Evolutionary conservation across 805 yeast species (phyloP), one percentile per base, ranked within the genome.

Genomic region (Candida loeiensis): DNA sequence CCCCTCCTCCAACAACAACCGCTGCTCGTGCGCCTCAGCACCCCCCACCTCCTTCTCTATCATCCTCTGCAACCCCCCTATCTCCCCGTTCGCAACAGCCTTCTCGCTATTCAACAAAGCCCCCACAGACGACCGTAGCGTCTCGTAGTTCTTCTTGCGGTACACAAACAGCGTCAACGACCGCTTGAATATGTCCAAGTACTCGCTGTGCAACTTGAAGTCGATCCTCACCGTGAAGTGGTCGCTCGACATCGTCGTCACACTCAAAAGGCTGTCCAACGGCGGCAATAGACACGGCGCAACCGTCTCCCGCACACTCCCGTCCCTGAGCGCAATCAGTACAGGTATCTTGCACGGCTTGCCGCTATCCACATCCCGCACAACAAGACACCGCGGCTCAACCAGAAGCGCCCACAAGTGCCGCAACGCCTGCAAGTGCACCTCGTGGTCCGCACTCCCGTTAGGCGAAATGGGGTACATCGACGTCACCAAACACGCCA

Each of bases 381-480:
- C 73, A 4, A 85, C 74, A n/a, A 93, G 63, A 56, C 96, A 88
- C 43, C 96, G 66, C 2, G 83, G 83, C 48, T 82, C 89, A 4
- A 84, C 82, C 0, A 95, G 77, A 45, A 93, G 62, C 1, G 89
- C 83, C 97, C 98, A 93, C 47, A 93, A 82, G 58, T 89, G 95
- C 30, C 95, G 71, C 26, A 89, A 63, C 2, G 95, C 96, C 57
- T 88, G 95, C 39, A 91, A 58, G 54, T 85, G 88, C 15, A 83
- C 77, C 37, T 76, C 79, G 32, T 70, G 66, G 13, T 63, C 71
- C 19, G 59, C 61, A 18, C 55, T 60, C 20, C 58, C 63, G 32
- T 58, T 61, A 1, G 88, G 83, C 45, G 79, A 81, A 2, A 81
- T 68, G 2, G 97, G 97, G 48, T 87, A 80, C n/a, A 85, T 66